Conservation (phyloP, 2,329 filamentous ascomycete genomes). For the Aspergillus persii region DNA sequence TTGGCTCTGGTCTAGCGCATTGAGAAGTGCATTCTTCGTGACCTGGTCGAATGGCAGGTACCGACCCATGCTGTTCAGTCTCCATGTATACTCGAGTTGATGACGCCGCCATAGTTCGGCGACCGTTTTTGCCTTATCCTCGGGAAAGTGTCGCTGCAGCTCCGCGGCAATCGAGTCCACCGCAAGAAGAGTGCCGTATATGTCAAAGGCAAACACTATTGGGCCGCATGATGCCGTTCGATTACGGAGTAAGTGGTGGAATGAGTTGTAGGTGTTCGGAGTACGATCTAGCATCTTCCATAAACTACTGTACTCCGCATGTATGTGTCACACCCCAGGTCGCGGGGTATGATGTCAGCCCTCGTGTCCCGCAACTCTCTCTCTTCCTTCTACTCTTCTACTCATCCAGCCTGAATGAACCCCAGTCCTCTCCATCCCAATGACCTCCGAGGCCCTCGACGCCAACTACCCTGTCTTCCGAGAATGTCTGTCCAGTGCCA, state of each 20-base stretch:
- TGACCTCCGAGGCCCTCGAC: slow-evolving; percentile 35
- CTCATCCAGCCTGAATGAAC: no score
- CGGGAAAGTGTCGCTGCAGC: no score
- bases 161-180: no score
- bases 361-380: no score
- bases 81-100: slow-evolving; percentile 76
- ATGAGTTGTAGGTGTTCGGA: no score
- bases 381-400: no score
- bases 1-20: no score
- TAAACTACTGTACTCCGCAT: no score
- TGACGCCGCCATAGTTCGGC: slow-evolving; percentile 64
- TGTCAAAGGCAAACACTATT: no score
- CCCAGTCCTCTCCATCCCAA: slow-evolving; percentile 9
- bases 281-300: no score
- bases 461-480: slow-evolving; percentile 67
- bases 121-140: slow-evolving; percentile 56
- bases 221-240: no score
- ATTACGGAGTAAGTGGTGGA: no score
- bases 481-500: slow-evolving; percentile 68
- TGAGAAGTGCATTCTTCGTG: slow-evolving; percentile 47
- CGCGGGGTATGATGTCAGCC: slow-evolving; percentile 47
- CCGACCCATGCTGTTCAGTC: slow-evolving; percentile 71
- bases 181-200: slow-evolving; percentile 70
- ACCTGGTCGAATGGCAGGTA: slow-evolving; percentile 64
- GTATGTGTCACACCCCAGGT: slow-evolving; percentile 43